These are phyloP conservation scores for Chalciporus piperatus DNA, from an alignment of 768 basidiomycete genomes.

Conservation along the genomic window DNA sequence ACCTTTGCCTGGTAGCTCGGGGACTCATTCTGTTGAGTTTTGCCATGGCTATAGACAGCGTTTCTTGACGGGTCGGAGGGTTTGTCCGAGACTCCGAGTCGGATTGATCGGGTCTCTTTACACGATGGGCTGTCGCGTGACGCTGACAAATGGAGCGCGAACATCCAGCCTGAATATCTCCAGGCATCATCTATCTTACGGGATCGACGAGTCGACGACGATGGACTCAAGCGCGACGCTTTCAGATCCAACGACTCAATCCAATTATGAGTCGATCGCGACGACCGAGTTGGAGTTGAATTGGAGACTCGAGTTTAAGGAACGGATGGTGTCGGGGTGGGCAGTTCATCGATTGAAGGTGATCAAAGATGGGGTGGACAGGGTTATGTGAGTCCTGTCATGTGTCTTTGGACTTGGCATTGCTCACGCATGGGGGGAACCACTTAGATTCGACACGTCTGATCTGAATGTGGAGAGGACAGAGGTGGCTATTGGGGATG, in stretches of 20 bases:
- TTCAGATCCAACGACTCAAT: slow-evolving; percentile 69
- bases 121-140: too few species aligned
- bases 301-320: slow-evolving; percentile 75
- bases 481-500: slow-evolving; percentile 38
- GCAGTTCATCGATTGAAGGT: slow-evolving; percentile 62
- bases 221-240: background rate
- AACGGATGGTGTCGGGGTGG: slow-evolving; percentile 58
- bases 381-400: slow-evolving; percentile 54
- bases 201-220: background rate
- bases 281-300: slow-evolving; percentile 69
- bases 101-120: too few species aligned
- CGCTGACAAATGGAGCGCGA: too few species aligned
- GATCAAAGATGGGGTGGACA: slow-evolving; percentile 47
- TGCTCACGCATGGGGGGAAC: too few species aligned
- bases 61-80: too few species aligned
- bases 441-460: slow-evolving; percentile 68
- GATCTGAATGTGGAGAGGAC: slow-evolving; percentile 59
- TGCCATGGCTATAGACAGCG: too few species aligned
- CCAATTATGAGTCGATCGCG: slow-evolving; percentile 70
- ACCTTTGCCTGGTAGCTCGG: too few species aligned
- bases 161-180: too few species aligned
- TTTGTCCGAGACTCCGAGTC: too few species aligned
- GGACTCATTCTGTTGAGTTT: too few species aligned
- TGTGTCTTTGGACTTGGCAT: background rate
- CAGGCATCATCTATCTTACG: too few species aligned